Base-by-base conservation (phyloP, 163 green algal genomes). In the Coccomyxa subellipsoidea region DNA sequence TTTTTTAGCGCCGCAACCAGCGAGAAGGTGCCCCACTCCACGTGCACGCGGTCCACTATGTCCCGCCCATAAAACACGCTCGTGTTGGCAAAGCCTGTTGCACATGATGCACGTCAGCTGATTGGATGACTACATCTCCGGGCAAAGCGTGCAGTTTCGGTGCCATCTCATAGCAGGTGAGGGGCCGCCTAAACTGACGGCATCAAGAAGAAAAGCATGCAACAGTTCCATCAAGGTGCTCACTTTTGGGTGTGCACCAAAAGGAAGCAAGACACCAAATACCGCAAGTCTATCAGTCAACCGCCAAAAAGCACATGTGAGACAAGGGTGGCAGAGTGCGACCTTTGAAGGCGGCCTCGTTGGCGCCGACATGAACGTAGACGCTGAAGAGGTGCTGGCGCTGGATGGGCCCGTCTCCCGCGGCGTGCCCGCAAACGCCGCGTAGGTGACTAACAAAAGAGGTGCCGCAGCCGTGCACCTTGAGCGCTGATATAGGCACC, bases 361-460 rank as follows among this genome's bases (percentile, higher is more conserved):
- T 79, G 2, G 36, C 12, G 15, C 54, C 54, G 2, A 83, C 54
- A 69, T 90, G 86, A 0, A 87, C 70, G 77, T 90, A 84, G 18
- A 88, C 79, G 29, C 76, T 84, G 84, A 87, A 90, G 23, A 90
- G 81, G 70, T 78, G 79, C 86, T 90, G 86, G 9, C 80, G 80
- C 38, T 75, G 27, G 0, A 81, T 31, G 25, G 81, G 40, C 23
- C 69, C 38, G 2, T 54, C 71, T 12, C 53, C 78, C 10, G 31
- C 7, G 27, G 75, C 73, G 76, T 39, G 31, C 54, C 39, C n/a
- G 29, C 31, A 34, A 9, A 31, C 54, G 72, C 32, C 69, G 0
- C 27, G 81, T 76, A 69, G 77, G n/a, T 38, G 38, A 38, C 21
- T 84, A 21, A 32, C 39, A 36, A 12, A 32, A 31, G 21, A 25